Evolutionary conservation across 2,329 filamentous ascomycete species (phyloP).

Genomic region (Diaporthe nobilis): DNA sequence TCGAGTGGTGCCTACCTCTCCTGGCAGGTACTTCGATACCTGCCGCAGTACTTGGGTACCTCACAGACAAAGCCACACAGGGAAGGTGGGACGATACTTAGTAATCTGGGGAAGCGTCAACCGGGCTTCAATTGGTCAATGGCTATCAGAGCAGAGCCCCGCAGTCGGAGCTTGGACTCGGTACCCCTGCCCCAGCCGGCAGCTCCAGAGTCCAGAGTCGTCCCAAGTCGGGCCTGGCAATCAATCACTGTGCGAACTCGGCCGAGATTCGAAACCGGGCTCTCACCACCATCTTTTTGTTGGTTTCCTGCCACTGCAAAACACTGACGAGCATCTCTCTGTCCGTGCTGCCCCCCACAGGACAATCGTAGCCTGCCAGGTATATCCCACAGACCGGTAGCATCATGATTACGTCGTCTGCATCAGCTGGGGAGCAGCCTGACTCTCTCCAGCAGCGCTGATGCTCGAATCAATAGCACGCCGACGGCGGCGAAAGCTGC

Average conservation of each 20-base stretch:
- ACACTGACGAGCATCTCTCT: neutral
- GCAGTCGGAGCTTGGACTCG: slow-evolving; percentile 14
- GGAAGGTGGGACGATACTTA: slow-evolving; percentile 20
- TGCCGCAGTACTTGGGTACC: neutral
- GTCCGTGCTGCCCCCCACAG: neutral
- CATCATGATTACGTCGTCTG: slow-evolving; percentile 7
- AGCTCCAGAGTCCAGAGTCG: neutral
- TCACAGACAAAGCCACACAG: neutral
- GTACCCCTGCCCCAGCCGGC: neutral
- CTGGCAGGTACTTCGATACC: neutral
- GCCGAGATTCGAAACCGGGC: slow-evolving; percentile 4
- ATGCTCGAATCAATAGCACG: neutral
- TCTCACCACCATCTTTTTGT: neutral
- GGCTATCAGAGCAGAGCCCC: neutral
- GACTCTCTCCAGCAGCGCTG: slow-evolving; percentile 10
- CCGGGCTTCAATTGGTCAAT: slow-evolving; percentile 3
- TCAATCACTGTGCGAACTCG: slow-evolving; percentile 31
- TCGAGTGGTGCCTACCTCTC: neutral
- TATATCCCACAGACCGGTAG: neutral
- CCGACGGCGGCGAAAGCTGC: neutral
- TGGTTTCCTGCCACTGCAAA: neutral
- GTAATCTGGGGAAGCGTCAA: slow-evolving; percentile 25
- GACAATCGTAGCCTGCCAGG: neutral
- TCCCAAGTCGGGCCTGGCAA: neutral
- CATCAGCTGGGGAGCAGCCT: neutral